These are phyloP conservation scores for Boletus speciosus DNA, from an alignment of 768 basidiomycete genomes.

Conservation along the genomic window DNA sequence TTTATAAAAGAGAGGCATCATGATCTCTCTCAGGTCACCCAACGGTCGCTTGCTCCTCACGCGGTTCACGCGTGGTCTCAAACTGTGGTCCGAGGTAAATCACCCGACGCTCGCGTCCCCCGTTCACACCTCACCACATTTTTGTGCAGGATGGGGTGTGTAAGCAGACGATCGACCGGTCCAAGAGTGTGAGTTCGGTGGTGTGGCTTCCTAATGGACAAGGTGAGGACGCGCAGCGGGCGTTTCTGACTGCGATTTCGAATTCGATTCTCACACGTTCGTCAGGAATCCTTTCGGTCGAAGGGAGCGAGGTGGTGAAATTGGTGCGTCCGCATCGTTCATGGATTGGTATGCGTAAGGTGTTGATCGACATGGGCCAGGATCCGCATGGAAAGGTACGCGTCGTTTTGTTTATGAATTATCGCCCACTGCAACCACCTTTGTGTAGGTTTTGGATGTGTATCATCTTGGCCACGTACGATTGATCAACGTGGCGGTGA, in stretches of 20 bases:
- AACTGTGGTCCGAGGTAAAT: conserved; percentile 49
- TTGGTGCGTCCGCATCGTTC: conserved; percentile 31
- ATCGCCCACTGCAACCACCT: not conserved
- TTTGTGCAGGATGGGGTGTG: conserved; percentile 45
- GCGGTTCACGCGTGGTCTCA: conserved; percentile 45
- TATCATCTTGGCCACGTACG: conserved; percentile 42
- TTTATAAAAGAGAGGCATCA: not conserved
- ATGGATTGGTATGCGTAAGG: not conserved
- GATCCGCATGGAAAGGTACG: conserved; percentile 40
- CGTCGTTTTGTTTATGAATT: not conserved
- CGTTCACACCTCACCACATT: not conserved
- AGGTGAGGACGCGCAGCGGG: conserved; percentile 27
- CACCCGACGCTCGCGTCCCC: not conserved
- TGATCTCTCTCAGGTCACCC: conserved; percentile 39
- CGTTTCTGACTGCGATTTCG: not conserved
- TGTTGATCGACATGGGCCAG: conserved; percentile 23
- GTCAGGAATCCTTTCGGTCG: conserved; percentile 49
- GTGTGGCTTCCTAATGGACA: conserved; percentile 49
- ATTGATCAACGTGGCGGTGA: conserved; percentile 50
- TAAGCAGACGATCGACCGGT: conserved; percentile 46
- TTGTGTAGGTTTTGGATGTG: conserved; percentile 34
- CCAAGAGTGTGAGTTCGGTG: conserved; percentile 41
- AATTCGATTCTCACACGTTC: not conserved
- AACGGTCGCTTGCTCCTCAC: conserved; percentile 43
- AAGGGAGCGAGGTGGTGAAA: conserved; percentile 44